Conservation (phyloP, 768 basidiomycete species). For the Termitomyces sp. region DNA sequence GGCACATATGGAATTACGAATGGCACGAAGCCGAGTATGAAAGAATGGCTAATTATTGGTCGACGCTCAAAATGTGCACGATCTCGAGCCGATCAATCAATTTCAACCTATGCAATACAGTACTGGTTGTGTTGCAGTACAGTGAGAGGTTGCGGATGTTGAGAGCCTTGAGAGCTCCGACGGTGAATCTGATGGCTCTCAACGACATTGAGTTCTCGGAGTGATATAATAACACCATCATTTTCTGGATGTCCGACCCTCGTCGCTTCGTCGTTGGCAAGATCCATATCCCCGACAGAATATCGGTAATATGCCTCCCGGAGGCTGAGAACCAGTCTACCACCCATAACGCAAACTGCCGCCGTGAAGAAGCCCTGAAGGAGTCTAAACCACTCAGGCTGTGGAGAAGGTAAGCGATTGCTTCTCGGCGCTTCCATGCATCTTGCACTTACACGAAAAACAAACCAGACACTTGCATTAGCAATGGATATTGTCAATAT, state of each 20-base stretch:
- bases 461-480: conserved; percentile 21
- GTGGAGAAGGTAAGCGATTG: neutral
- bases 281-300: neutral
- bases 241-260: neutral
- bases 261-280: conserved; percentile 1
- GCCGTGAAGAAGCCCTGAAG: conserved; percentile 24
- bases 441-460: conserved; percentile 18
- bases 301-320: conserved; percentile 26
- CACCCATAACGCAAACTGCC: conserved; percentile 26
- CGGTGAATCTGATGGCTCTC: neutral
- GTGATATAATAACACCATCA: neutral
- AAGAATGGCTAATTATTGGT: neutral
- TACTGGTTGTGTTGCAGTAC: conserved; percentile 1
- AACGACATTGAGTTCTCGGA: conserved; percentile 1
- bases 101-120: neutral
- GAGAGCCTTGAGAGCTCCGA: neutral
- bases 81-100: neutral
- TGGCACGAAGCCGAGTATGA: neutral
- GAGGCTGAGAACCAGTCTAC: conserved; percentile 27
- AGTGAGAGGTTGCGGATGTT: neutral
- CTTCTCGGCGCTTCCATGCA: neutral
- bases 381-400: conserved; percentile 25
- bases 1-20: neutral
- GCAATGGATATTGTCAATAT: conserved; percentile 19
- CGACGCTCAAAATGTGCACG: too few species aligned